Evolutionary conservation across 2,329 filamentous ascomycete species (phyloP).

Genomic region (Dendrostoma leiphaemia): DNA sequence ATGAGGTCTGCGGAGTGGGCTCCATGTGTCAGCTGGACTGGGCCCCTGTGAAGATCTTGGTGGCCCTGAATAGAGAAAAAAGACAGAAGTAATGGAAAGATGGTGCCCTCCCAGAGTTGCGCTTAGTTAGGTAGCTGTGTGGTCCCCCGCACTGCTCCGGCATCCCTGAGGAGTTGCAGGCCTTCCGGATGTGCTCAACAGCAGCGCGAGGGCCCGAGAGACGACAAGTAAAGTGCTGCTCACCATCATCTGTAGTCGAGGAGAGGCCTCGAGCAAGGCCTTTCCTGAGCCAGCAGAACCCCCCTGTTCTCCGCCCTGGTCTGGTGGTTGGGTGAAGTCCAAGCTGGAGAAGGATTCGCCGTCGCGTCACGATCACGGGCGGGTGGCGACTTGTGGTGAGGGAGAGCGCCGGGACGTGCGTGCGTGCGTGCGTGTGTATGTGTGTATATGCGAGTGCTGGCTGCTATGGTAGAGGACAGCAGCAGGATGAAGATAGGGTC

Average conservation of each 20-base stretch:
- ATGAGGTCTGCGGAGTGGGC: slow-evolving; percentile 48
- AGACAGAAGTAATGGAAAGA: background rate
- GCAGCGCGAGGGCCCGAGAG: background rate
- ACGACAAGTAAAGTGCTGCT: slow-evolving; percentile 38
- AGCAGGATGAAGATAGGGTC: background rate
- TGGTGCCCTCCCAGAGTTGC: too few relatives aligned
- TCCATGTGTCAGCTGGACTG: slow-evolving; percentile 13
- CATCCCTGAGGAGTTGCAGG: background rate
- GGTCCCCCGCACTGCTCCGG: background rate
- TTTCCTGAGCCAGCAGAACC: slow-evolving; percentile 25
- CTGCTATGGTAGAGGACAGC: background rate
- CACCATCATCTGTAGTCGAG: slow-evolving; percentile 49
- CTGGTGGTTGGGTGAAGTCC: slow-evolving; percentile 7
- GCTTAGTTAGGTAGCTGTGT: background rate
- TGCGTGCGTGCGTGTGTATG: too few relatives aligned
- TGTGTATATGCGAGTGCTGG: background rate
- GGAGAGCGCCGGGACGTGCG: background rate
- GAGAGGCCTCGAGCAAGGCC: slow-evolving; percentile 33
- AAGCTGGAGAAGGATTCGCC: background rate
- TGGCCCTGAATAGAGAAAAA: background rate
- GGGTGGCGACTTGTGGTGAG: slow-evolving; percentile 11
- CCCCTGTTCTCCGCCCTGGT: slow-evolving; percentile 22
- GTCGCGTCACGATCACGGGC: slow-evolving; percentile 14
- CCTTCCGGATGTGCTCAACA: background rate
- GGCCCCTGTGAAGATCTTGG: slow-evolving; percentile 1